Base-by-base conservation (phyloP, 225 moss, liverwort and hornwort species). In the Polytrichum commune region DNA sequence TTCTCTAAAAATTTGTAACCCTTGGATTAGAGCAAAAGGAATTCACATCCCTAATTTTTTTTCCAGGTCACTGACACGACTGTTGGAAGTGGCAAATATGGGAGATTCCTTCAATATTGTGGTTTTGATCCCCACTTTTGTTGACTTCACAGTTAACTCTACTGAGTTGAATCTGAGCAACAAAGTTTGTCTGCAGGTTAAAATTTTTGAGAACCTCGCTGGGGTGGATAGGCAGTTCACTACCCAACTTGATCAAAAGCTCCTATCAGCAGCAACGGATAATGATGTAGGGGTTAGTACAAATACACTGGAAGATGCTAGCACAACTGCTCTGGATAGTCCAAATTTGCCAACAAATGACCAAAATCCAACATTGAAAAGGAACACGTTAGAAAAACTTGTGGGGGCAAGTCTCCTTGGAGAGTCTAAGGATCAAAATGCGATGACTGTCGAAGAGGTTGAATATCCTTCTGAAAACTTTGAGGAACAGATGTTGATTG, bases 221-320 rank as follows among this genome's bases (percentile, higher is more conserved):
- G 95, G 95, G 6, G 90, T 83, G 56, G 95, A 96, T 63, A 88
- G 78, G 66, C 81, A 89, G 54, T 90, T 84, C 27, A 84, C 88
- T 53, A 87, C 90, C 35, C 95, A 93, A 67, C 74, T 96, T 72
- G 95, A 90, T 79, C 84, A 83, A 64, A 93, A 91, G 65, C 78
- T 96, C n/a, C 56, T 88, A 77, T 70, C 82, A 38, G 73, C 75
- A 68, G 68, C 80, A 62, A 72, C 46, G 46, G 63, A 29, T 54
- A 72, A 66, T 18, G 73, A 38, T 63, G 76, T 55, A 5, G 79
- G 69, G 24, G 53, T 29, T 67, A 67, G 16, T 46, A 46, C 4
- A 4, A 25, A 53, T 16, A 38, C 18, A 53, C 35, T 62, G 58
- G 71, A 62, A 62, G 78, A 22, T 46, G 60, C 75, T 62, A 67